Evolutionary conservation across 768 basidiomycete species (phyloP).

Genomic region (Hirschioporus abietinus): DNA sequence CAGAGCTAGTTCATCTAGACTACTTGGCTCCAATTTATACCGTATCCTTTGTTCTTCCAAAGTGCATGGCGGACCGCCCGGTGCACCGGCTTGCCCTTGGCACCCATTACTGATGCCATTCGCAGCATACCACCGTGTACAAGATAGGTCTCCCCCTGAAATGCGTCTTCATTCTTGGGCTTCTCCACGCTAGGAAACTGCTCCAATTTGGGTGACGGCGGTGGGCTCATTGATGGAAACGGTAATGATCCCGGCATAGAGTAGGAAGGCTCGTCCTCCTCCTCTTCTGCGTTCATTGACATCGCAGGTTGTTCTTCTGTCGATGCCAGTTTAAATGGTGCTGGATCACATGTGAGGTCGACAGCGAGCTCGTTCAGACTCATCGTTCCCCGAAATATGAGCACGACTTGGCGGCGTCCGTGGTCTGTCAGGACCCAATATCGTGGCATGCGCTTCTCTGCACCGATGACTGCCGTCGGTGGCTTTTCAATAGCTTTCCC

Average conservation of each 20-base stretch:
- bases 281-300: constrained; percentile 24
- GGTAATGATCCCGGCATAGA: neutral
- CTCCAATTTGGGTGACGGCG: neutral
- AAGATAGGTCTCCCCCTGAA: constrained; percentile 36
- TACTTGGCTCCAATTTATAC: constrained; percentile 27
- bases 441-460: constrained; percentile 69
- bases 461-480: constrained; percentile 54
- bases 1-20: constrained; percentile 2
- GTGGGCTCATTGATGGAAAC: neutral
- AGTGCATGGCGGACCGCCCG: constrained; percentile 68
- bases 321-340: constrained; percentile 22
- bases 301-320: constrained; percentile 51
- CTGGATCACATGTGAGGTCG: constrained; percentile 77
- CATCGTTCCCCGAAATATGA: constrained; percentile 72
- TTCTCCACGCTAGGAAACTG: neutral
- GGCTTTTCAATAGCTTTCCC: constrained; percentile 37
- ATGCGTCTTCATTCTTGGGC: constrained; percentile 13
- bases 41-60: constrained; percentile 62
- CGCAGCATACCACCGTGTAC: constrained; percentile 80
- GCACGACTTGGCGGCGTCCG: constrained; percentile 62
- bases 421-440: constrained; percentile 88
- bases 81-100: constrained; percentile 70
- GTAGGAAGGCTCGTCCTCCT: constrained; percentile 10
- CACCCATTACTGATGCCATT: constrained; percentile 78
- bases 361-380: constrained; percentile 83